Evolutionary conservation across 2,329 filamentous ascomycete species (phyloP).

Genomic region (Elsinoe perseae): DNA sequence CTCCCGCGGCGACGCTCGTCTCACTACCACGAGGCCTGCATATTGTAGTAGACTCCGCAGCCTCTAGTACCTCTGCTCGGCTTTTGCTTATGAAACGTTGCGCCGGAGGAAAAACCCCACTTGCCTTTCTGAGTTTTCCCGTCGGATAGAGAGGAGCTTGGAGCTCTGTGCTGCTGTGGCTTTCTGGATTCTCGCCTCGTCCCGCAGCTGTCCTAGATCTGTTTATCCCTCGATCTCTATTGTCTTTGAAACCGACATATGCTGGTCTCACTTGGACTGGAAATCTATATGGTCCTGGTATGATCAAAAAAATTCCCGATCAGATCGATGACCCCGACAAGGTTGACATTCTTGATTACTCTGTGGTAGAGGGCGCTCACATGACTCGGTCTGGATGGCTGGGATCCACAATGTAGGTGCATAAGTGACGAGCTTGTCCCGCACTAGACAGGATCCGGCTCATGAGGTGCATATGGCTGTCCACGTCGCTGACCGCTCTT

Average conservation of each 20-base stretch:
- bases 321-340: background rate
- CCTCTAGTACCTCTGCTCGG: too few relatives aligned
- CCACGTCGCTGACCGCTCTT: slow-evolving; percentile 15
- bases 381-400: slow-evolving; percentile 13
- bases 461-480: slow-evolving; percentile 8
- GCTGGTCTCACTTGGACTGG: background rate
- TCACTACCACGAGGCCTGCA: too few relatives aligned
- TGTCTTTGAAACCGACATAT: background rate
- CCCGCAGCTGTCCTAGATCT: slow-evolving; percentile 13
- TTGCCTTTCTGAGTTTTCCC: slow-evolving; percentile 7
- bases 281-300: background rate
- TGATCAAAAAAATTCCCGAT: background rate
- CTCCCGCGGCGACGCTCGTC: background rate
- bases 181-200: slow-evolving; percentile 5
- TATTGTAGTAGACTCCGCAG: too few relatives aligned
- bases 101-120: slow-evolving; percentile 6
- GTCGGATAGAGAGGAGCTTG: background rate
- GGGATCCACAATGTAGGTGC: slow-evolving; percentile 13
- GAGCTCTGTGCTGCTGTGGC: background rate
- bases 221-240: background rate
- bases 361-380: background rate
- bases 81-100: background rate
- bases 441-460: slow-evolving; percentile 7
- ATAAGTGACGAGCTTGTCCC: slow-evolving; percentile 14
- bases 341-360: slow-evolving; percentile 1